phyloP scores from a whole-genome alignment of 176 grass and related monocot species.

The Zea mays region Zm-B73-REFERENCE-NAM-5.0 NC_050098.1:68509501-68510000 shows the following conservation, averaged over 20 bases:
- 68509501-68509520: background rate
- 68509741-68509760: constrained; percentile 15
- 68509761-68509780: background rate
- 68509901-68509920: background rate
- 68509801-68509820: background rate
- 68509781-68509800: constrained; percentile 1
- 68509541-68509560: background rate
- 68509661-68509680: background rate
- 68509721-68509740: background rate
- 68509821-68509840: too few species aligned
- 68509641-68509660: background rate
- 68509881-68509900: background rate
- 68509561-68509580: background rate
- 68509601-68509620: background rate
- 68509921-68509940: background rate
- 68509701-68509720: background rate
- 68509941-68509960: background rate
- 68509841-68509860: background rate
- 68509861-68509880: background rate
- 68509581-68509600: background rate
- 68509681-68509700: background rate
- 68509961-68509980: background rate
- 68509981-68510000: background rate
- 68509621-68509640: background rate
- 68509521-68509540: background rate